Evolutionary conservation across 2,329 filamentous ascomycete species (phyloP).

Genomic region (Emmonsiellopsis sp.): DNA sequence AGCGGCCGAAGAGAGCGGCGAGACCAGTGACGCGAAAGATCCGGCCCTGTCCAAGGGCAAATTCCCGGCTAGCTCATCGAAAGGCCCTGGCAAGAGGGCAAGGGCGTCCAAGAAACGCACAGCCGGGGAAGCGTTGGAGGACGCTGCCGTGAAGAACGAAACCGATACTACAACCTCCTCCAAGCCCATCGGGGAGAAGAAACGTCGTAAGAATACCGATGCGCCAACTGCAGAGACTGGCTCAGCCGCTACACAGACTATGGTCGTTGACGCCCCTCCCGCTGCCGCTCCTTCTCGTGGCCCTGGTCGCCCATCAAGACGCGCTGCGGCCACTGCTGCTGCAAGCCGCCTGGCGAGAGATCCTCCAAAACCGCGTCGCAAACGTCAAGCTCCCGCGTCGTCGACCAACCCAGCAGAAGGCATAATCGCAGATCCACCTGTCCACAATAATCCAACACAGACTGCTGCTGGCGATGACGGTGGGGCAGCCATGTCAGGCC

Average conservation of each 20-base stretch:
- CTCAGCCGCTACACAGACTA: neutral
- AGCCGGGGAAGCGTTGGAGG: neutral
- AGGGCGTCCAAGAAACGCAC: neutral
- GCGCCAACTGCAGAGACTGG: neutral
- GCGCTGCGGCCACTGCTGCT: neutral
- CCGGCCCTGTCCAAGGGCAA: neutral
- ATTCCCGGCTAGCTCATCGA: neutral
- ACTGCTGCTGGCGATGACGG: too few relatives aligned
- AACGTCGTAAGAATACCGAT: neutral
- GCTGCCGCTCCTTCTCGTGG: neutral
- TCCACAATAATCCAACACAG: too few relatives aligned
- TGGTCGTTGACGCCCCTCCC: neutral
- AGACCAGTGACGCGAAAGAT: neutral
- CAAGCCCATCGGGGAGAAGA: neutral
- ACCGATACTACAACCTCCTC: neutral
- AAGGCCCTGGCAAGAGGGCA: neutral
- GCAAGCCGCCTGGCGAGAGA: neutral
- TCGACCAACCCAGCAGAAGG: neutral
- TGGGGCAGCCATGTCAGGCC: too few relatives aligned
- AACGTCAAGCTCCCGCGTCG: neutral
- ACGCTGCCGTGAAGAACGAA: neutral
- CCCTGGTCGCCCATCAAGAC: neutral
- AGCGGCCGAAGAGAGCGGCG: constrained; percentile 3
- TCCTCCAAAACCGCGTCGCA: neutral
- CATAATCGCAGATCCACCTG: too few relatives aligned